Conservation (phyloP, 768 basidiomycete genomes). For the Naganishia randhawae region DNA sequence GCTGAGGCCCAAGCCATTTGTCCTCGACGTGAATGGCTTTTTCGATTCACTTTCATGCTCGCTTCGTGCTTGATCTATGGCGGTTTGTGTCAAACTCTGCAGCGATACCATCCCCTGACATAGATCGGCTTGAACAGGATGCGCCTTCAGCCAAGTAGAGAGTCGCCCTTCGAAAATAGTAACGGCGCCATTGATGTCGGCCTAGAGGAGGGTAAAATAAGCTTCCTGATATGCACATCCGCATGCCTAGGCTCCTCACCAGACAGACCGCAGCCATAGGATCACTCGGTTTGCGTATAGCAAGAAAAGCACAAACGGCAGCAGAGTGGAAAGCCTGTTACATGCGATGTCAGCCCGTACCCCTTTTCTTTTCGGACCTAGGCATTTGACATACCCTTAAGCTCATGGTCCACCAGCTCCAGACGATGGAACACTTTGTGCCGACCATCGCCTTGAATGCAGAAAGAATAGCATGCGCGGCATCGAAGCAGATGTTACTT, state of each 20-base stretch:
- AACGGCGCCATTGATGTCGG: constrained; percentile 42
- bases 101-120: constrained; percentile 43
- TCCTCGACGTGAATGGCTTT: not conserved
- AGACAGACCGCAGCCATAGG: constrained; percentile 40
- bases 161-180: constrained; percentile 43
- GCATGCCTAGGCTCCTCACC: constrained; percentile 32
- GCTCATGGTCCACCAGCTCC: constrained; percentile 49
- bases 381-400: constrained; percentile 45
- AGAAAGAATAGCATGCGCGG: constrained; percentile 58
- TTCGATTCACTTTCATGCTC: not conserved
- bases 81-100: constrained; percentile 43
- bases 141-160: constrained; percentile 40
- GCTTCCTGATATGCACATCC: not conserved
- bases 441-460: constrained; percentile 55
- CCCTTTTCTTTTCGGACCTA: constrained; percentile 37
- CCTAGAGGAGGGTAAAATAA: constrained; percentile 26
- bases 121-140: constrained; percentile 48
- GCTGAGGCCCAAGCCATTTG: not conserved
- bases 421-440: constrained; percentile 42
- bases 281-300: constrained; percentile 45
- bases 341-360: not conserved
- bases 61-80: constrained; percentile 14
- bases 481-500: constrained; percentile 67
- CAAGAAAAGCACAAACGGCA: constrained; percentile 39
- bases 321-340: constrained; percentile 16